These are phyloP conservation scores for Apiospora marii DNA, from an alignment of 2,329 filamentous ascomycete species.

Conservation along the genomic window DNA sequence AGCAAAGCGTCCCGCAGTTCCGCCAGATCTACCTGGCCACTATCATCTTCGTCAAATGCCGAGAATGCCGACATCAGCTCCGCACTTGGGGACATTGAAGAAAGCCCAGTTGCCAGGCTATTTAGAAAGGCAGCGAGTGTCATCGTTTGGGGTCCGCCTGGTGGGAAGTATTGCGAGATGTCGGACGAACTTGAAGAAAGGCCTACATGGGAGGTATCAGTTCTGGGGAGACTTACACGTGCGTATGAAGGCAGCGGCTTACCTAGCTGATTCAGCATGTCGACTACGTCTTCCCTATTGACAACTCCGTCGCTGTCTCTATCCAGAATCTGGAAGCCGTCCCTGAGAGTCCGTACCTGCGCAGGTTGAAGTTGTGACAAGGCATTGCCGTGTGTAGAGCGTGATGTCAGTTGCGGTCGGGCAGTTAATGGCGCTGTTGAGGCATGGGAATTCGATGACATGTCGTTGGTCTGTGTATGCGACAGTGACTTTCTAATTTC, in stretches of 20 bases:
- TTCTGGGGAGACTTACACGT: slow-evolving; percentile 4
- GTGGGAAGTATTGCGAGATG: slow-evolving; percentile 83
- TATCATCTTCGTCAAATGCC: slow-evolving; percentile 95
- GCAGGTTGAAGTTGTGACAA: slow-evolving; percentile 79
- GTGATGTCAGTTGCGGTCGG: slow-evolving; percentile 43
- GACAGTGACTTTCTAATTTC: slow-evolving; percentile 42
- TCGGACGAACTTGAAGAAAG: slow-evolving; percentile 76
- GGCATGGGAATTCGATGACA: slow-evolving; percentile 35
- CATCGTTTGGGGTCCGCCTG: slow-evolving; percentile 74
- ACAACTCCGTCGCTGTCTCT: slow-evolving; percentile 86
- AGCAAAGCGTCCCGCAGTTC: slow-evolving; percentile 86
- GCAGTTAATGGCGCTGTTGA: slow-evolving; percentile 47
- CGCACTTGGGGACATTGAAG: slow-evolving; percentile 75
- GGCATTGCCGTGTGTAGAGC: slow-evolving; percentile 57
- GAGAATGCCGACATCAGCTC: slow-evolving; percentile 91
- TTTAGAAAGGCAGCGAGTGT: slow-evolving; percentile 88
- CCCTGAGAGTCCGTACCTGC: slow-evolving; percentile 86
- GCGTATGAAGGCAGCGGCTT: slow-evolving; percentile 31
- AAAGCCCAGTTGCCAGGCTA: slow-evolving; percentile 77
- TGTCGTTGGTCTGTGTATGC: slow-evolving; percentile 30
- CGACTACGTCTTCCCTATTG: slow-evolving; percentile 81
- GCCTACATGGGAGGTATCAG: slow-evolving; percentile 54
- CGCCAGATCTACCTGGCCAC: slow-evolving; percentile 85
- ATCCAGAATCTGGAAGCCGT: slow-evolving; percentile 94
- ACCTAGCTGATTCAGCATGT: slow-evolving; percentile 89